Conservation (phyloP, 345 rosid species). For the Raphanus raphanistrum region DNA sequence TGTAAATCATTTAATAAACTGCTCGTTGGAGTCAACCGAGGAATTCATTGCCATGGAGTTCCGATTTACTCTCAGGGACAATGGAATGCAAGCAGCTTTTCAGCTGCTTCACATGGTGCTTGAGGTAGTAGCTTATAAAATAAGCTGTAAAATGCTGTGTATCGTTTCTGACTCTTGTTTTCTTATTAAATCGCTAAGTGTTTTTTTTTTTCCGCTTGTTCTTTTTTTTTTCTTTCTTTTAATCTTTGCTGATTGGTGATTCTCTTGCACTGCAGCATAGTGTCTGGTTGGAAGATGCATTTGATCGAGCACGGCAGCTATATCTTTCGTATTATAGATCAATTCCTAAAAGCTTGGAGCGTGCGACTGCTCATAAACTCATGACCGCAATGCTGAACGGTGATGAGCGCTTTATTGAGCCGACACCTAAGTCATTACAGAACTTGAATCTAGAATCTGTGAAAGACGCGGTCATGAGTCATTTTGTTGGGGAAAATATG, state of each 20-base stretch:
- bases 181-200: neutral
- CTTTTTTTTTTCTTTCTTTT: neutral
- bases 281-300: constrained; percentile 99
- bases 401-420: constrained; percentile 96
- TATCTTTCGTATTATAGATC: constrained; percentile 93
- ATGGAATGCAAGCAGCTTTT: constrained; percentile 98
- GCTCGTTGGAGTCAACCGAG: constrained; percentile 98
- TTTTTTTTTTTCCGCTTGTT: constrained; percentile 5
- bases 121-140: constrained; percentile 56
- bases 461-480: constrained; percentile 92
- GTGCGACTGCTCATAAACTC: constrained; percentile 98
- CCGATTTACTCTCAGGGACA: constrained; percentile 93
- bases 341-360: constrained; percentile 98
- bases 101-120: constrained; percentile 99
- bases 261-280: constrained; percentile 73
- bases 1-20: constrained; percentile 94
- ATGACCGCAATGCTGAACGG: constrained; percentile 97
- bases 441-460: constrained; percentile 72
- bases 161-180: constrained; percentile 9
- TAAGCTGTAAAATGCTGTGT: neutral
- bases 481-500: constrained; percentile 91
- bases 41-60: constrained; percentile 99
- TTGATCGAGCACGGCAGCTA: constrained; percentile 94
- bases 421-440: constrained; percentile 80
- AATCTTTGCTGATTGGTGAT: constrained; percentile 20